Base-by-base conservation (phyloP, 1,139 yeast genomes). In the Nakaseomyces bracarensis region DNA sequence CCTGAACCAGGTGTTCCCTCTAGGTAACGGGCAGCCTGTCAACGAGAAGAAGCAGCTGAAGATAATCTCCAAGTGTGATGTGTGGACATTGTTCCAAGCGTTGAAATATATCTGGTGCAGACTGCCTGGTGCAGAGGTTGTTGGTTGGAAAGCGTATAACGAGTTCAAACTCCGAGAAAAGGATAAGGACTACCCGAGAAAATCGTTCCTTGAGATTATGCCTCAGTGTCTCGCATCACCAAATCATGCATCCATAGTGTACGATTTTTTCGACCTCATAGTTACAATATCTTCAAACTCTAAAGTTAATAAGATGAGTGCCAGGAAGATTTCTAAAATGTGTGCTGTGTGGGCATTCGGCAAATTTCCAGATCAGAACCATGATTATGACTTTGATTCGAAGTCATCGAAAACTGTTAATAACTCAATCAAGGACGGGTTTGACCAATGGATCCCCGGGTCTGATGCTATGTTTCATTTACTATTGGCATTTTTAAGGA, bases 291-390 rank as follows among this genome's bases (percentile, higher is more conserved):
- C 93, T 0, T 77, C 94, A n/a, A 82, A 85, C 61, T 79, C 94
- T 3, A 82, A 79, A 50, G 77, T 79, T 41, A 86, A 86, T 57
- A 79, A 81, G 52, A 66, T 87, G 65, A 77, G 84, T 53, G 94
- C 94, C 1, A 70, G 89, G 38, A 86, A 85, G 56, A 71, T 87
- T 16, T 74, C 93, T 14, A 79, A 83, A 52, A 73, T 87, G 77
- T 82, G 93, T 27, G 89, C 91, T 18, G 66, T 85, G 28, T 87
- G 96, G 96, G 96, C 95, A 0, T 87, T 87, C 55, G 77, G 51
- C 49, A 57, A 61, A 43, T 16, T 20, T 26, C 25, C 25, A 10
- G 26, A 21, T 7, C 51, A 62, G 38, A 43, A 58, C 39, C 31
- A 42, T 9, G 49, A 49, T 27, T 51, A 49, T 23, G 56, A 52